Evolutionary conservation across 2,329 filamentous ascomycete genomes (phyloP).

Genomic region (Ophiocordyceps camponoti-floridani): DNA sequence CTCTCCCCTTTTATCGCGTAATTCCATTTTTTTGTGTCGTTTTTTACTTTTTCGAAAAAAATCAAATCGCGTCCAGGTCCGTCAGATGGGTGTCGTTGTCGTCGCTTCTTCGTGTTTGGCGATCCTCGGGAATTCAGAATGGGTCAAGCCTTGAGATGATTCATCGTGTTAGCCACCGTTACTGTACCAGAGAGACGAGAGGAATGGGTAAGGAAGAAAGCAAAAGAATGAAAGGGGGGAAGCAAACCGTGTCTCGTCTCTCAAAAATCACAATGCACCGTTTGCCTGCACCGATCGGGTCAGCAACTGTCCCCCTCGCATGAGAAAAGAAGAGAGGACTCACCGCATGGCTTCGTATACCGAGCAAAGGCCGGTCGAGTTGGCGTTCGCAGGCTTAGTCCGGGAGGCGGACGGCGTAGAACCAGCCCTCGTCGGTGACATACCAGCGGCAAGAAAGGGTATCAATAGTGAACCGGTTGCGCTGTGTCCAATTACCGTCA

Average conservation of each 20-base stretch:
- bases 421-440: constrained; percentile 35
- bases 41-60: too few species aligned
- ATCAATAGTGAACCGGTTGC: constrained; percentile 42
- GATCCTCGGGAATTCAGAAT: neutral
- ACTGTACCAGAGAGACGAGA: neutral
- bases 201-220: neutral
- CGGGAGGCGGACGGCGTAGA: constrained; percentile 40
- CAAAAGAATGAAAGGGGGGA: neutral
- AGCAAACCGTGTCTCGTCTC: neutral
- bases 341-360: neutral
- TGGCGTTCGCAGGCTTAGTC: constrained; percentile 6
- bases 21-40: too few species aligned
- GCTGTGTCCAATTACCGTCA: constrained; percentile 40
- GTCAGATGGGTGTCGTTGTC: neutral
- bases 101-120: neutral
- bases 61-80: neutral
- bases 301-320: neutral
- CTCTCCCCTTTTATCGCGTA: too few species aligned
- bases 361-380: neutral
- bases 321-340: neutral
- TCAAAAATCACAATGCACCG: neutral
- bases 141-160: neutral
- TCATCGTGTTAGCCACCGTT: neutral
- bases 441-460: constrained; percentile 42
- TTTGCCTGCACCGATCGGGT: neutral